Evolutionary conservation across 2,329 filamentous ascomycete genomes (phyloP), one percentile per base, ranked within the genome.

Genomic region (Hypoxylon sp.): DNA sequence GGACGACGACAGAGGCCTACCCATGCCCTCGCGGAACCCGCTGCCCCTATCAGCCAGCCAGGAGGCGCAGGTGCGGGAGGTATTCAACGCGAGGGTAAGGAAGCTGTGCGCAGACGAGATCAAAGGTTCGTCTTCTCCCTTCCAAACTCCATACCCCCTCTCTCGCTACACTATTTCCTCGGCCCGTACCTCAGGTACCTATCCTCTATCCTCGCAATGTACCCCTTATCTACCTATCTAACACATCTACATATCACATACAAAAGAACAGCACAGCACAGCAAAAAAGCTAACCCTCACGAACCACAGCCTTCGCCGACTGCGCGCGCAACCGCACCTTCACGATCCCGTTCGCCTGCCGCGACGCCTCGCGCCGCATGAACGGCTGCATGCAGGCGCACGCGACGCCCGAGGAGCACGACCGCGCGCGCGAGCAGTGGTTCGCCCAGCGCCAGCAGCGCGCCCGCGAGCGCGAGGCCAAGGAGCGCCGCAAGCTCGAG

Each of bases 371-470:
- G 74, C 89, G 90, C 67, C 84, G 85, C 33, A 99, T 99, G 96
- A 99, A 99, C 81, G 85, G 83, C 66, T 99, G 96, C 82, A 97
- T 99, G 93, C 85, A 94, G 71, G 80, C 85, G 59, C 91, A 96
- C 81, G 94, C 95, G 58, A 96, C 92, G 69, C 91, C 89, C 68
- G 88, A 86, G 57, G 93, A 96, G 77, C 87, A 96, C 79, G 96
- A 99, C 80, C 89, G 88, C 22, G 96, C 96, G 68, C 85, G 96
- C 54, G 92, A 93, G 78, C 93, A 98, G 77, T 99, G 96, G 96
- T 98, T 98, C 78, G 87, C 89, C 53, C 85, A 87, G 68, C 86
- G 92, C 53, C 83, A 92, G 72, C 87, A 93, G 80, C 85, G 94
- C 59, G 86, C 89, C 72, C 82, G 81, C 61, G 88, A 91, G 78